phyloP scores from a whole-genome alignment of 2,329 filamentous ascomycete genomes.

The Ophiocordyceps camponoti-leonardi region DNA sequence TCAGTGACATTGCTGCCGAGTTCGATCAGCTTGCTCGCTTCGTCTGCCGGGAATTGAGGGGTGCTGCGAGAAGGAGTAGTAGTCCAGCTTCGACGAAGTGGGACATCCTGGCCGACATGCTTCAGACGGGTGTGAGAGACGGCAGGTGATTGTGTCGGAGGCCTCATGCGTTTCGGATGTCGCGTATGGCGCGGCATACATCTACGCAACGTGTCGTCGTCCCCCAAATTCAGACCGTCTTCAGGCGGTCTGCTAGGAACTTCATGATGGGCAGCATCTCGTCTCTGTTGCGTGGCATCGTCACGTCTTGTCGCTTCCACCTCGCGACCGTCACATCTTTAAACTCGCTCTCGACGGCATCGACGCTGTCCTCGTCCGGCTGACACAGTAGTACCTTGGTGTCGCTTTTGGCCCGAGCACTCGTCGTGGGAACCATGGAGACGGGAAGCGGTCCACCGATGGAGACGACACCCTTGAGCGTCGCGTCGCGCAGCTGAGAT shows the following conservation, averaged over 20 bases:
- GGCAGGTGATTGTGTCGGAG: conserved; percentile 4
- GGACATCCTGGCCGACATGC: conserved; percentile 67
- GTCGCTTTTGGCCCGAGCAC: conserved; percentile 32
- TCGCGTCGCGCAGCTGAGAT: conserved; percentile 20
- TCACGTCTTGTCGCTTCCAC: conserved; percentile 55
- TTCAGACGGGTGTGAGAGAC: conserved; percentile 34
- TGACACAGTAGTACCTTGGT: conserved; percentile 46
- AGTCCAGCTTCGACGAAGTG: conserved; percentile 44
- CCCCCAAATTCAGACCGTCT: conserved; percentile 5
- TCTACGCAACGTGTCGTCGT: background rate
- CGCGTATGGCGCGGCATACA: background rate
- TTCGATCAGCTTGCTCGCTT: conserved; percentile 54
- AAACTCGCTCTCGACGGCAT: conserved; percentile 50
- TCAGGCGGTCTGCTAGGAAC: conserved; percentile 53
- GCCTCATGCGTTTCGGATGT: background rate
- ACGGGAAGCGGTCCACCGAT: conserved; percentile 42
- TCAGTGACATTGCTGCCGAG: conserved; percentile 40
- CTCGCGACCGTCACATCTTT: conserved; percentile 46
- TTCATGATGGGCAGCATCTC: conserved; percentile 87
- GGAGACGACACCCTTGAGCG: conserved; percentile 40
- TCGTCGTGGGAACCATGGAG: conserved; percentile 29
- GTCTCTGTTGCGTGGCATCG: conserved; percentile 67
- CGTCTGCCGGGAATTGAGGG: conserved; percentile 53
- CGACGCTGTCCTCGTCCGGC: conserved; percentile 44
- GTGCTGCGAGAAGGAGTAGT: conserved; percentile 56